Conservation (phyloP, 228 moss, liverwort and hornwort species). For the Sphagnum fallax region DNA sequence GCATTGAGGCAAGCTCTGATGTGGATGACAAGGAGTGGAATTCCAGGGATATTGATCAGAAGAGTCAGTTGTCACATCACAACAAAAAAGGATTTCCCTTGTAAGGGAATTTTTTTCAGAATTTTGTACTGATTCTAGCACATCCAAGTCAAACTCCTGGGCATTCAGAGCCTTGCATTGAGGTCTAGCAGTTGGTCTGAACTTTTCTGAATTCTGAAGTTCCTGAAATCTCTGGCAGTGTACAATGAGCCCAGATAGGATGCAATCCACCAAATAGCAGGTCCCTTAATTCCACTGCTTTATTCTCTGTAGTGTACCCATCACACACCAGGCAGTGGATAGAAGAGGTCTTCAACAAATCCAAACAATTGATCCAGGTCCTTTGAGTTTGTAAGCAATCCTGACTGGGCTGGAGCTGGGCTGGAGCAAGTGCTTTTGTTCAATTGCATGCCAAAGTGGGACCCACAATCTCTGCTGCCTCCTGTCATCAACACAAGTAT, state of each 20-base stretch:
- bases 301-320: neutral
- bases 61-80: slow-evolving; percentile 29
- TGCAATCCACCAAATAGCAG: too few species aligned
- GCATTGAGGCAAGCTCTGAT: slow-evolving; percentile 18
- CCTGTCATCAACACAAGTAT: slow-evolving; percentile 70
- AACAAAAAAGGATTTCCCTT: neutral
- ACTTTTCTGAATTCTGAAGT: too few species aligned
- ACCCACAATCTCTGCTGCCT: slow-evolving; percentile 76
- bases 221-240: too few species aligned
- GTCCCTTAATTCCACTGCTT: too few species aligned
- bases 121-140: too few species aligned
- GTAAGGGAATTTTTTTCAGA: slow-evolving; percentile 6
- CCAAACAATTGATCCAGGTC: neutral
- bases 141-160: too few species aligned
- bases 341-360: neutral
- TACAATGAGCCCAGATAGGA: too few species aligned
- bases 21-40: slow-evolving; percentile 39
- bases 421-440: slow-evolving; percentile 81
- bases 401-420: neutral
- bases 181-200: too few species aligned
- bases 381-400: neutral
- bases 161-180: too few species aligned
- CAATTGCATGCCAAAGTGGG: slow-evolving; percentile 97
- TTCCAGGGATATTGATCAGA: slow-evolving; percentile 35
- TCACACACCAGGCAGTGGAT: neutral